phyloP scores from a whole-genome alignment of 106 monocot species.

The Platanthera zijinensis region DNA sequence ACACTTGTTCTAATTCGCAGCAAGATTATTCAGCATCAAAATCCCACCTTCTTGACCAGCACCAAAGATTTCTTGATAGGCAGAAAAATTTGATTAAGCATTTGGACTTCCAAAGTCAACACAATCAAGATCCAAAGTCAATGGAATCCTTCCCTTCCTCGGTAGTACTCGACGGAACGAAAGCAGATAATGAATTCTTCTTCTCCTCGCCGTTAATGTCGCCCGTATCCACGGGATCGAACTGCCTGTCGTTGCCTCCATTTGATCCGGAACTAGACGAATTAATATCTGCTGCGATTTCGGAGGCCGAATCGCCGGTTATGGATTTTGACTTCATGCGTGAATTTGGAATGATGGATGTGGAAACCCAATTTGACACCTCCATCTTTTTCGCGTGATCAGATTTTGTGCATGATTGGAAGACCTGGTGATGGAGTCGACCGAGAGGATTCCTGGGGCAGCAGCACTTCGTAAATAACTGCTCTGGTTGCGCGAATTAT shows the following conservation, averaged over 20 bases:
- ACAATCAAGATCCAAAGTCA: neutral
- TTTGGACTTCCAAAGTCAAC: slow-evolving; percentile 12
- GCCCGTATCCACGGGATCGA: neutral
- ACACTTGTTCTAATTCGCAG: slow-evolving; percentile 16
- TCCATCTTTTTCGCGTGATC: slow-evolving; percentile 1
- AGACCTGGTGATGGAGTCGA: neutral
- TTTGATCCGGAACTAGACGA: neutral
- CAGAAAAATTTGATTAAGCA: slow-evolving; percentile 9
- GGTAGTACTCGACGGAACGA: neutral
- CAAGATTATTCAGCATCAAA: neutral
- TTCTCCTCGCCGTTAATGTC: slow-evolving; percentile 2
- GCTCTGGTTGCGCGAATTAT: neutral
- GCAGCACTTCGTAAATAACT: neutral
- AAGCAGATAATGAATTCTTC: neutral
- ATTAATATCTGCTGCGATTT: neutral
- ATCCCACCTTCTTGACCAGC: neutral
- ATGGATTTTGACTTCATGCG: neutral
- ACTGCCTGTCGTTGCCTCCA: neutral
- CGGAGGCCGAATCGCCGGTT: neutral
- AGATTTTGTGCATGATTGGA: neutral
- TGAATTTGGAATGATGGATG: neutral
- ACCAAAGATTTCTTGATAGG: neutral
- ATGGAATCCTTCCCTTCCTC: neutral
- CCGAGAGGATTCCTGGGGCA: neutral
- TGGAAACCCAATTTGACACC: neutral